Percentiles rank a stretch among this genome's conserved stretches.
Conservation (phyloP, 2,329 filamentous ascomycete species). For the Ilyonectria sp. region DNA sequence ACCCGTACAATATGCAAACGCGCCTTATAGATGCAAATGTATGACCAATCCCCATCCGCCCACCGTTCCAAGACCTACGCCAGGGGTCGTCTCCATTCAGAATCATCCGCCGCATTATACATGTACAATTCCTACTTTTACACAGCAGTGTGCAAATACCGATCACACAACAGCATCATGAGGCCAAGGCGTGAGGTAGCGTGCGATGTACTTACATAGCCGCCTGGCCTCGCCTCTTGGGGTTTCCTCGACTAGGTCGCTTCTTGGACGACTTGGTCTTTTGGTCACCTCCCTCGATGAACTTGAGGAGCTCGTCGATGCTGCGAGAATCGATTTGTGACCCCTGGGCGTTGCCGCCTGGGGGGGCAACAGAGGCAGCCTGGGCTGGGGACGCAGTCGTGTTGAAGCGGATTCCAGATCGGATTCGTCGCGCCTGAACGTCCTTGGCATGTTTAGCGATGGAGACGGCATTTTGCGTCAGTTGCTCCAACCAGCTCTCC, state of each 20-base stretch:
- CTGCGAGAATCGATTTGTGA: slow-evolving; percentile 79
- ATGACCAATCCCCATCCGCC: slow-evolving; percentile 31
- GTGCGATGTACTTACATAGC: slow-evolving; percentile 32
- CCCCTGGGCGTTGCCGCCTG: slow-evolving; percentile 49
- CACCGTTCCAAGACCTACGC: slow-evolving; percentile 29
- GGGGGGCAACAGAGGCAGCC: slow-evolving; percentile 50
- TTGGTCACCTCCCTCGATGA: slow-evolving; percentile 85
- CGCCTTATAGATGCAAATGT: slow-evolving; percentile 44
- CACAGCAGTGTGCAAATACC: slow-evolving; percentile 25
- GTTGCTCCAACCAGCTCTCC: slow-evolving; percentile 94
- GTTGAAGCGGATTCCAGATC: slow-evolving; percentile 78
- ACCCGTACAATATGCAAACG: slow-evolving; percentile 44
- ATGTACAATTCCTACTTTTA: slow-evolving; percentile 42
- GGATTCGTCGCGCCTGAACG: slow-evolving; percentile 80
- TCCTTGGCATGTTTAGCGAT: slow-evolving; percentile 96
- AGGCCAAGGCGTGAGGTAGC: not conserved
- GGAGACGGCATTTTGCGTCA: slow-evolving; percentile 94
- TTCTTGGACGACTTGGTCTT: slow-evolving; percentile 70
- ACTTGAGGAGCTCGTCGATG: slow-evolving; percentile 94
- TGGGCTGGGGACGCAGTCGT: slow-evolving; percentile 47
- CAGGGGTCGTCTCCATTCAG: slow-evolving; percentile 28
- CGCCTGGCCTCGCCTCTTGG: slow-evolving; percentile 65
- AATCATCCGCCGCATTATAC: slow-evolving; percentile 34
- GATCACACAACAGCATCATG: slow-evolving; percentile 14
- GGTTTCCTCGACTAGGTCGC: slow-evolving; percentile 67